Conservation (phyloP, 2,329 filamentous ascomycete species). For the Dactylonectria macrodidyma region DNA sequence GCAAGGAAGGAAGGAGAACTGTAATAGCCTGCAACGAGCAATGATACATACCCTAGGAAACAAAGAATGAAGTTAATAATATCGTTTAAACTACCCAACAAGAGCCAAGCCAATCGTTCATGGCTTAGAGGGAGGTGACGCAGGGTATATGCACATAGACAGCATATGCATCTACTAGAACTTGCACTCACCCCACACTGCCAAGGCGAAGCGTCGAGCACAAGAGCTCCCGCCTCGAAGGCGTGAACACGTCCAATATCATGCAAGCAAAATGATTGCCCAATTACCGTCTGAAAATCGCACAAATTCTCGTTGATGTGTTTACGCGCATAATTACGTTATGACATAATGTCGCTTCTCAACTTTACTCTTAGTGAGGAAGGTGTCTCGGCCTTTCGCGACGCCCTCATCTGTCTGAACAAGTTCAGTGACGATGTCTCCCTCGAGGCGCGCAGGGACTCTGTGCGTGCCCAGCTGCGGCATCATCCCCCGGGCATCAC, state of each 20-base stretch:
- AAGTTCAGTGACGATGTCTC: conserved; percentile 87
- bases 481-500: too few species aligned
- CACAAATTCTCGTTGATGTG: background rate
- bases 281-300: background rate
- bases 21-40: background rate
- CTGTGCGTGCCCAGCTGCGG: conserved; percentile 60
- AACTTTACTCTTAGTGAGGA: conserved; percentile 83
- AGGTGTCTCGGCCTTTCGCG: conserved; percentile 78
- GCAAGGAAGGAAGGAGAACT: too few species aligned
- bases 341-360: conserved; percentile 68
- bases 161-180: conserved; percentile 22
- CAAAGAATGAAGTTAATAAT: conserved; percentile 1
- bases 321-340: background rate
- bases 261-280: conserved; percentile 4
- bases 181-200: background rate
- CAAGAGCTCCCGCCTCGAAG: conserved; percentile 5
- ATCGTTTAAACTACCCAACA: background rate
- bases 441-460: conserved; percentile 79
- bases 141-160: conserved; percentile 11
- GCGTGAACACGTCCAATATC: background rate
- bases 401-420: conserved; percentile 80
- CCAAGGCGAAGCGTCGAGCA: background rate
- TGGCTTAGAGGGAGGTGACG: background rate
- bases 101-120: background rate
- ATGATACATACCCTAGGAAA: background rate